These are phyloP conservation scores for Colletotrichum brevisporum DNA, from an alignment of 2,329 filamentous ascomycete genomes.

Conservation along the genomic window DNA sequence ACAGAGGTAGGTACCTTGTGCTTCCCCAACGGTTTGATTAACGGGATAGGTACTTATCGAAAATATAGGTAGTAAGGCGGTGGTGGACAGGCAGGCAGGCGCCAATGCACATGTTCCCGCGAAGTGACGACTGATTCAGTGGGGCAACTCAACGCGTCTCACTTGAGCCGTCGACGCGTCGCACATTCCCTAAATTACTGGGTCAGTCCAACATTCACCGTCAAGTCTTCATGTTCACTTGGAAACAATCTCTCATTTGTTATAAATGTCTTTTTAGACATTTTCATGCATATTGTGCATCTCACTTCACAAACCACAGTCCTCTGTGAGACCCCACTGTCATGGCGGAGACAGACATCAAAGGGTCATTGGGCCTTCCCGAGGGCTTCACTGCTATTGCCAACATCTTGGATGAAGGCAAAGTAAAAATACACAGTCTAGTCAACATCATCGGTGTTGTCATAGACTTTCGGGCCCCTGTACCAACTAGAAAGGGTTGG, in stretches of 20 bases:
- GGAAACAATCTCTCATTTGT: too few relatives aligned
- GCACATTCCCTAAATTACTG: background rate
- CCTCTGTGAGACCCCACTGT: background rate
- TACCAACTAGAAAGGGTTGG: constrained; percentile 67
- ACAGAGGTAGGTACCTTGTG: too few relatives aligned
- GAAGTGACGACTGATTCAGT: constrained; percentile 3
- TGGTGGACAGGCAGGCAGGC: background rate
- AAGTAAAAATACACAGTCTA: constrained; percentile 45
- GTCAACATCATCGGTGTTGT: constrained; percentile 80
- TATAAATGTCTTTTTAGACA: background rate
- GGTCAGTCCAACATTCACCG: background rate
- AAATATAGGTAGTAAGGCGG: too few relatives aligned
- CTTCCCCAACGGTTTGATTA: too few relatives aligned
- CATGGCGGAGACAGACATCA: constrained; percentile 13
- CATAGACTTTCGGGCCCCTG: constrained; percentile 72
- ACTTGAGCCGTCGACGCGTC: background rate
- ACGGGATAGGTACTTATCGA: too few relatives aligned
- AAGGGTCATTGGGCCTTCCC: constrained; percentile 47
- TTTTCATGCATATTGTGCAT: background rate
- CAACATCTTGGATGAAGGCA: constrained; percentile 58
- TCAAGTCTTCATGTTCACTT: background rate
- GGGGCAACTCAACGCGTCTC: constrained; percentile 27
- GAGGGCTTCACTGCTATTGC: constrained; percentile 57
- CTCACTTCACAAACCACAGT: background rate
- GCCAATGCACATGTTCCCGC: constrained; percentile 23